Percentiles rank a stretch among this genome's conserved stretches.
These are phyloP conservation scores for Sphaerobolus stellatus DNA, from an alignment of 1,284 basidiomycete genomes.

Conservation along the genomic window DNA sequence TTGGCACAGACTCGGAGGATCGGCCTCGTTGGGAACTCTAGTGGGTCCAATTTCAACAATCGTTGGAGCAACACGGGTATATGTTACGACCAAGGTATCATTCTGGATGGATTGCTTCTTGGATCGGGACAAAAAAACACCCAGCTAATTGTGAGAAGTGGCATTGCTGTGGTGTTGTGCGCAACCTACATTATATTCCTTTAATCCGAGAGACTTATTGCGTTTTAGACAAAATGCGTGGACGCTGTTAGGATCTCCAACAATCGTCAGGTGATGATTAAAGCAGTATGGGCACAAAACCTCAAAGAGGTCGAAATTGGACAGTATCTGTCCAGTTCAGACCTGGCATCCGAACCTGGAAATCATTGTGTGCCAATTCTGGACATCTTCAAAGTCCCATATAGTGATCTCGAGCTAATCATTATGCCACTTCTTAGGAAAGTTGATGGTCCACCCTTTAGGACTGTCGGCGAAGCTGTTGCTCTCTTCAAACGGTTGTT, in stretches of 20 bases:
- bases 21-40: no score
- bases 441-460: conserved; percentile 24
- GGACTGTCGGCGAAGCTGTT: conserved; percentile 33
- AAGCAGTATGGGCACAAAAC: conserved; percentile 11
- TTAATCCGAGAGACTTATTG: neutral
- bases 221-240: neutral
- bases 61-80: conserved; percentile 16
- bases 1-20: no score
- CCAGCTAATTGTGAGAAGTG: conserved; percentile 18
- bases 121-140: conserved; percentile 13
- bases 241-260: conserved; percentile 29
- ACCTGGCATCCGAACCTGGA: conserved; percentile 22
- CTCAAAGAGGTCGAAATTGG: conserved; percentile 30
- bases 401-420: conserved; percentile 22
- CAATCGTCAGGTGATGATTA: conserved; percentile 23
- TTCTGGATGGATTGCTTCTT: conserved; percentile 23
- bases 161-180: neutral
- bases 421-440: conserved; percentile 33
- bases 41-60: conserved; percentile 2
- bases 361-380: conserved; percentile 39
- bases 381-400: conserved; percentile 30
- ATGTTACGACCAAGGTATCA: conserved; percentile 21
- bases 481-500: conserved; percentile 34
- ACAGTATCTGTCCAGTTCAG: conserved; percentile 21
- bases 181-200: neutral